Base-by-base conservation (phyloP, 1,139 yeast genomes). In the Nakaseomyces sp. region DNA sequence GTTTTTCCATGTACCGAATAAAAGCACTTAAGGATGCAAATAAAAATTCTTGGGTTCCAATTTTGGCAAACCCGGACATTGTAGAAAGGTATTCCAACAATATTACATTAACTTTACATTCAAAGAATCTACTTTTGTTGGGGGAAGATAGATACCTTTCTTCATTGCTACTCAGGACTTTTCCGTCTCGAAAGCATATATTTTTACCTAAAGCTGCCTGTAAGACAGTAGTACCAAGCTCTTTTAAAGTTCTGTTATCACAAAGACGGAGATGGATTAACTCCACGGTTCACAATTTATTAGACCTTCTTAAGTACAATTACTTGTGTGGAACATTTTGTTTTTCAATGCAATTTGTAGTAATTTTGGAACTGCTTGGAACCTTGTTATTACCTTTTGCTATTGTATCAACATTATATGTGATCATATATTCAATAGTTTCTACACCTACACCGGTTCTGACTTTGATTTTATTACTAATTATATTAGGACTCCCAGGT, bases 211-310 rank as follows among this genome's bases (percentile, higher is more conserved):
- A 88, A 65, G 98, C 97, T 13, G 95, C 87, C 12, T 91, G 97
- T 70, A 88, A 88, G 63, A 91, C 98, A 1, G 68, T 87, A 53
- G 98, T 84, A n/a, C 98, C 98, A 0, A 86, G 83, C 51, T 72
- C 74, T 45, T 88, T 91, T 62, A 72, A 66, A 49, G 95, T 89
- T 40, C 70, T 91, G 54, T 70, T 91, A 45, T 89, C 97, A 1
- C 98, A 91, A 65, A 81, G 98, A 64, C 85, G 98, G 67, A 85
- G 98, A 63, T 91, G 98, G 98, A 91, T 91, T 58, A 91, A 91
- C 66, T 89, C 97, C 2, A 91, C 98, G 0, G 93, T 91, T 40
- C 98, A 91, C 65, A 91, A 91, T 60, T 75, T 91, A 61, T 76
- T 91, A 81, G 98, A 91, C 64, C 76, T 91, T 57, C 85, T 84